phyloP scores from a whole-genome alignment of 306 rosid species.

The Begonia loranthoides region DNA sequence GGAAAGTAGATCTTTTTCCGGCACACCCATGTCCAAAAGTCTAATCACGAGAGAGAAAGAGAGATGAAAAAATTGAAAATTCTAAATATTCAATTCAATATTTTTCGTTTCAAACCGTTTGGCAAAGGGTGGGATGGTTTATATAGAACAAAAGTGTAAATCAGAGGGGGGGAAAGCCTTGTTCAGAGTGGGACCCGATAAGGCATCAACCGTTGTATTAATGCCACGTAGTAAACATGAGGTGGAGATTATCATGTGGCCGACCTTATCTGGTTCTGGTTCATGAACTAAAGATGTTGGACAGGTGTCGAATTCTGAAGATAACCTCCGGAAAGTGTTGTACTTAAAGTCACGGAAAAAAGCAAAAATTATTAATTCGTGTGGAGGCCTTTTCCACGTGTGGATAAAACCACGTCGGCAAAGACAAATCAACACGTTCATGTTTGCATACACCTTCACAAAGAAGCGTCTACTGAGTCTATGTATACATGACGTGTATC shows the following conservation, averaged over 20 bases:
- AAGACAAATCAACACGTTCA: background rate
- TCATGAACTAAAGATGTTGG: slow-evolving; percentile 20
- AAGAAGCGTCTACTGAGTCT: too few relatives aligned
- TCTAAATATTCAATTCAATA: background rate
- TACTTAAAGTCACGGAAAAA: background rate
- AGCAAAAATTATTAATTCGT: background rate
- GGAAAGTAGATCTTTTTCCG: slow-evolving; percentile 33
- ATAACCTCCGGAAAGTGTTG: slow-evolving; percentile 41
- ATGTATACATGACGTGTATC: too few relatives aligned
- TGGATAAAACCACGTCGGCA: slow-evolving; percentile 28
- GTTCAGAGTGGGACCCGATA: slow-evolving; percentile 18
- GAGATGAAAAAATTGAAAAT: background rate
- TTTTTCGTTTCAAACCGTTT: slow-evolving; percentile 9
- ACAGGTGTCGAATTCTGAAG: slow-evolving; percentile 14
- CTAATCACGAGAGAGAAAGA: background rate
- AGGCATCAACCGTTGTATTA: slow-evolving; percentile 9
- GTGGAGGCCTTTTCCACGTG: slow-evolving; percentile 31
- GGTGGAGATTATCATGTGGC: slow-evolving; percentile 24
- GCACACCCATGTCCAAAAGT: slow-evolving; percentile 37
- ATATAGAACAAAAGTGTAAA: slow-evolving; percentile 10
- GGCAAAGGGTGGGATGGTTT: slow-evolving; percentile 19
- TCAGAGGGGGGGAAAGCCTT: slow-evolving; percentile 29
- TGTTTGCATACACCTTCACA: too few relatives aligned
- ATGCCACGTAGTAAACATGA: slow-evolving; percentile 28
- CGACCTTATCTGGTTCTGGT: slow-evolving; percentile 56